phyloP scores from a whole-genome alignment of 768 basidiomycete species.

The Russula compacta region DNA sequence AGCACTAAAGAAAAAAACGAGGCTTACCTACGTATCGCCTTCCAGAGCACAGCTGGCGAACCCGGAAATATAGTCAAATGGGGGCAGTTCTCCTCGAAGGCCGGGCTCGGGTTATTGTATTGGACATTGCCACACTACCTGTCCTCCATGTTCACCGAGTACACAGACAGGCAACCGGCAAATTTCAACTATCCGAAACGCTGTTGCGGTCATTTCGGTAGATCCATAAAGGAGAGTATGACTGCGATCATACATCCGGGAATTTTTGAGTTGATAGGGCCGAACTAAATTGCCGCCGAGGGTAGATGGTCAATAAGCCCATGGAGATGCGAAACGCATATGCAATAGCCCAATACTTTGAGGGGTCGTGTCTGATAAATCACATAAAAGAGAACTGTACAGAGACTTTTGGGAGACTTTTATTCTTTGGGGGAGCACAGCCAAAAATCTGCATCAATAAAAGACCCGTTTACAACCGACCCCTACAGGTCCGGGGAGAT shows the following conservation, averaged over 20 bases:
- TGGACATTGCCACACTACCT: background rate
- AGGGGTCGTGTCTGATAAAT: background rate
- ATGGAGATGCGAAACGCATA: background rate
- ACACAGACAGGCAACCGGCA: background rate
- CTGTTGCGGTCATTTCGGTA: background rate
- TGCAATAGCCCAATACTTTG: background rate
- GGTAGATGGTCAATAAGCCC: too few relatives aligned
- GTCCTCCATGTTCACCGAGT: background rate
- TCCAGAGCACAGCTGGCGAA: background rate
- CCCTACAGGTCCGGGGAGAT: constrained; percentile 14
- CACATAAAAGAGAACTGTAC: background rate
- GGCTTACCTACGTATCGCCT: background rate
- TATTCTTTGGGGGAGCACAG: background rate
- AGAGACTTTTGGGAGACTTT: too few relatives aligned
- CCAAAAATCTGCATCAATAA: background rate
- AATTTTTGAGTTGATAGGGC: too few relatives aligned
- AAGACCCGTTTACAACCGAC: constrained; percentile 13
- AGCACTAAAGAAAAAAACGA: background rate
- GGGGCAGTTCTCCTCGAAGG: background rate
- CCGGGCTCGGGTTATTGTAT: background rate
- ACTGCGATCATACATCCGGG: too few relatives aligned
- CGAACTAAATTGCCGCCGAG: too few relatives aligned
- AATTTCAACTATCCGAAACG: background rate
- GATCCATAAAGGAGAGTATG: background rate
- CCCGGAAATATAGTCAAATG: background rate